These are phyloP conservation scores for Solanum tarijense DNA, from an alignment of 257 asterid species.

Conservation along the genomic window DNA sequence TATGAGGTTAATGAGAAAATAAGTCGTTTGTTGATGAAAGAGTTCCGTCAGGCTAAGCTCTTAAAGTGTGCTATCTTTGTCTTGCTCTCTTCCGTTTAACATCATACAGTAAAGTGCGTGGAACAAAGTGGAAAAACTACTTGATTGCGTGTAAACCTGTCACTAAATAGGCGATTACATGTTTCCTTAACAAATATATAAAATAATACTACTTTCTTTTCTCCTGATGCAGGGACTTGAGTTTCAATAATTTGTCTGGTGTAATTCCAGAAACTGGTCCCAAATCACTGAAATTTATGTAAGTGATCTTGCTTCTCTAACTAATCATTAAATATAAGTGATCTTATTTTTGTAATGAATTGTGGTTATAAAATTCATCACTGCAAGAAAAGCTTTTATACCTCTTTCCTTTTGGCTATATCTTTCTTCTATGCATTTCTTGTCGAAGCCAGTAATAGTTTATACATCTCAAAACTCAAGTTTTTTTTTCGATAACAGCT, in stretches of 20 bases:
- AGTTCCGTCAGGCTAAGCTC: neutral
- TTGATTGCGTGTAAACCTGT: neutral
- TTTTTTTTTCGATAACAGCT: neutral
- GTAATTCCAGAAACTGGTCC: neutral
- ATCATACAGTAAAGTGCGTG: neutral
- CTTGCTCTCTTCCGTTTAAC: neutral
- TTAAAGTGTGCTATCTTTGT: neutral
- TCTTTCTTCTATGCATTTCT: neutral
- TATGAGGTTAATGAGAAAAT: neutral
- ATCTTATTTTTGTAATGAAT: neutral
- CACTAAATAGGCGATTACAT: neutral
- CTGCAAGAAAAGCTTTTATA: neutral
- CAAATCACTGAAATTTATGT: neutral
- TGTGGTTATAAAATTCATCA: neutral
- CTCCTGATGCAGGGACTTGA: conserved; percentile 1
- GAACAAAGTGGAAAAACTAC: neutral
- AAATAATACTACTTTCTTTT: neutral
- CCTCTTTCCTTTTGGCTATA: neutral
- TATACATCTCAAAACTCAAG: neutral
- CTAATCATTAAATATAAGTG: neutral
- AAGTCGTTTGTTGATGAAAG: neutral
- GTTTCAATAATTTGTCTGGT: neutral
- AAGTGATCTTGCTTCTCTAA: neutral
- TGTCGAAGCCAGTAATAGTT: neutral
- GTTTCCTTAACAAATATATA: neutral